Conservation (phyloP, 257 asterid genomes). For the Lycium ferocissimum region DNA sequence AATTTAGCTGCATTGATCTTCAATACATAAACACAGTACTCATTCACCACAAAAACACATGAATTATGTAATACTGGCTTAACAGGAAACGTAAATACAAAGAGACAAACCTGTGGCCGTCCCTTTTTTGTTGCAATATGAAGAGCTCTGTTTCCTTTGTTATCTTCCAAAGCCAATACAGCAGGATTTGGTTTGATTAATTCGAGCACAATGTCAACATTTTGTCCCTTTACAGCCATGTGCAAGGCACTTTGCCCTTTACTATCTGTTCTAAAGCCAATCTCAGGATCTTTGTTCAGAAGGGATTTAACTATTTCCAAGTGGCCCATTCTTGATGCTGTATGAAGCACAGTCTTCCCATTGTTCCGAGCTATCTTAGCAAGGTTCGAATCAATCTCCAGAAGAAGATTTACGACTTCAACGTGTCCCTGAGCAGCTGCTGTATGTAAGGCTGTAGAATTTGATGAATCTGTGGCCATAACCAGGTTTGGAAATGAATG, state of each 20-base stretch:
- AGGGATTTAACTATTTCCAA: conserved; percentile 87
- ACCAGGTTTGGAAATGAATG: conserved; percentile 70
- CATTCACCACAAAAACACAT: background rate
- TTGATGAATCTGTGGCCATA: conserved; percentile 85
- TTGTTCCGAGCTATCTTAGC: conserved; percentile 93
- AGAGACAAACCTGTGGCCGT: conserved; percentile 74
- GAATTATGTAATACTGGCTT: background rate
- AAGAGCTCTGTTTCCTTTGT: conserved; percentile 85
- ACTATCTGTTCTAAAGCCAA: conserved; percentile 78
- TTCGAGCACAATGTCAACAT: conserved; percentile 76
- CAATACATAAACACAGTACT: background rate
- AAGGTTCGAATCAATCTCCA: conserved; percentile 74
- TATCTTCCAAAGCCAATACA: conserved; percentile 73
- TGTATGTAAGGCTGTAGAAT: conserved; percentile 91
- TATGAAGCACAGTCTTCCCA: conserved; percentile 90
- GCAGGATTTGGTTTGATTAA: conserved; percentile 82
- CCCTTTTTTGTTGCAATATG: conserved; percentile 91
- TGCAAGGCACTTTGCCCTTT: conserved; percentile 95
- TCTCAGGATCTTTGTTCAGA: conserved; percentile 65
- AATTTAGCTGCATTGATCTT: background rate
- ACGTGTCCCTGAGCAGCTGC: conserved; percentile 95
- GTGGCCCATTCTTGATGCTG: conserved; percentile 96
- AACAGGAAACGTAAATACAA: background rate
- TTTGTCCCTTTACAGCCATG: conserved; percentile 97
- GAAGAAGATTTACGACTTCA: conserved; percentile 75